A percentile compares a stretch with the other conserved stretches of the same genome.
Evolutionary conservation across 331 rosid species (phyloP).

Genomic region (Acacia concinna): DNA sequence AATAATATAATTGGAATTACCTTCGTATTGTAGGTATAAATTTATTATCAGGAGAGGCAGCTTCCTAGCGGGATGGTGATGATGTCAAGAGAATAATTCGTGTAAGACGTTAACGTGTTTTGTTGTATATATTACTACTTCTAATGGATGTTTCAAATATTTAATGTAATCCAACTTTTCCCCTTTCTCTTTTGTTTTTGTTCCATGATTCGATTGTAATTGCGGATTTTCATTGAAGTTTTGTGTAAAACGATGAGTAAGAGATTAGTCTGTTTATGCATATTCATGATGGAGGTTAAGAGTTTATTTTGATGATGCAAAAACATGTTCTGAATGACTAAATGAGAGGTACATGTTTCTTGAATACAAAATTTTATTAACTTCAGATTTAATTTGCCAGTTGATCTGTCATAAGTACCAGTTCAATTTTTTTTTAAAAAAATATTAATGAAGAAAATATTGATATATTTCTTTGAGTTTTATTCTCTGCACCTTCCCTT

Average conservation of each 20-base stretch:
- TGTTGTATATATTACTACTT: neutral
- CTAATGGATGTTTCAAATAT: neutral
- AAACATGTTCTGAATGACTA: neutral
- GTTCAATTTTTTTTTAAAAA: neutral
- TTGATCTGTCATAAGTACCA: neutral
- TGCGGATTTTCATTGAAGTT: neutral
- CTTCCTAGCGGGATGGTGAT: neutral
- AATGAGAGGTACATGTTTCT: neutral
- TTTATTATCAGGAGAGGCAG: neutral
- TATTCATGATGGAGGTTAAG: neutral
- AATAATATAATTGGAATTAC: neutral
- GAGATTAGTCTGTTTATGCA: neutral
- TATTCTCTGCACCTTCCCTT: neutral
- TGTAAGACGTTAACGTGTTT: neutral
- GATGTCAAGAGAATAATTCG: neutral
- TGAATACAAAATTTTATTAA: neutral
- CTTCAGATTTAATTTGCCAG: neutral
- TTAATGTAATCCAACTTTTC: neutral
- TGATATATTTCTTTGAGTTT: neutral
- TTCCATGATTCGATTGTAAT: neutral
- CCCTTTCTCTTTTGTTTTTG: neutral
- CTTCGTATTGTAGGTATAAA: neutral
- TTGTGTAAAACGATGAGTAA: neutral
- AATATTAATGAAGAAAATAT: no score
- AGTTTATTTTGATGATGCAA: neutral